These are phyloP conservation scores for Jimgerdemannia lactiflua DNA, from an alignment of 192 early-diverging fungal genomes.

Conservation along the genomic window DNA sequence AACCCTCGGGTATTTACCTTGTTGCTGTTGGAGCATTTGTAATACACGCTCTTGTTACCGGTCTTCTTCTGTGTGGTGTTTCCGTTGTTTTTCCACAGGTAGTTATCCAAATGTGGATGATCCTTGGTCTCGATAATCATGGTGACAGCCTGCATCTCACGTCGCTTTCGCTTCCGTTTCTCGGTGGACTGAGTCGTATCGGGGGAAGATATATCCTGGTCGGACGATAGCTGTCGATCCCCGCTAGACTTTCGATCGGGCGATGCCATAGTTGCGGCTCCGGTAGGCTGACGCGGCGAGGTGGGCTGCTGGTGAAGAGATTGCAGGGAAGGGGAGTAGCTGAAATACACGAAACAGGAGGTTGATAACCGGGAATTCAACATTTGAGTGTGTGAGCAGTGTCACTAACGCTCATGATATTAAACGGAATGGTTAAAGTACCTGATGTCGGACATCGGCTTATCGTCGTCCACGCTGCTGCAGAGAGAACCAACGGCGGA, in stretches of 20 bases:
- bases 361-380: background rate
- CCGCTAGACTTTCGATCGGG: background rate
- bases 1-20: slow-evolving; percentile 22
- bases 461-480: background rate
- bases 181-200: background rate
- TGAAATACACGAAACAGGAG: background rate
- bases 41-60: slow-evolving; percentile 55
- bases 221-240: background rate
- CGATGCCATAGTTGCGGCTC: background rate
- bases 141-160: slow-evolving; percentile 59
- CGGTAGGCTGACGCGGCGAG: background rate
- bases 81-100: slow-evolving; percentile 60
- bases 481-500: background rate
- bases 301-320: background rate
- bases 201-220: background rate
- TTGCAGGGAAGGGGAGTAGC: background rate
- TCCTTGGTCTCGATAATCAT: slow-evolving; percentile 54
- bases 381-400: background rate
- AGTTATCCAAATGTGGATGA: slow-evolving; percentile 41
- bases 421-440: background rate
- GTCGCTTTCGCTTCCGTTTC: slow-evolving; percentile 42
- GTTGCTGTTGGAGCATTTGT: slow-evolving; percentile 56
- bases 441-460: slow-evolving; percentile 27
- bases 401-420: background rate
- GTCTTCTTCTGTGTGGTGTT: slow-evolving; percentile 57